Conservation (phyloP, 768 basidiomycete genomes). For the Suillus subluteus region DNA sequence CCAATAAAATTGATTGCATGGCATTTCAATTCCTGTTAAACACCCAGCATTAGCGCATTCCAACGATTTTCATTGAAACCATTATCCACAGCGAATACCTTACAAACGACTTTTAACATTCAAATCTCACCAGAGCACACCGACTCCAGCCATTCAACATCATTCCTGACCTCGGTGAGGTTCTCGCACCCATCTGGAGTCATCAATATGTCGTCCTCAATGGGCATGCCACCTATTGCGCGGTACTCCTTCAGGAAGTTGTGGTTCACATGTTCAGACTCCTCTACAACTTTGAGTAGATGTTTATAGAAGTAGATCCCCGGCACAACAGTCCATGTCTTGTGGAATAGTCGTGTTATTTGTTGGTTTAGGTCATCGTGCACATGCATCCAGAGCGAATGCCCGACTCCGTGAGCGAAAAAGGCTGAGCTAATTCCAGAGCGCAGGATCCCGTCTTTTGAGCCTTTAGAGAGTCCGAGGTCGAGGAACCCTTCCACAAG, state of each 20-base stretch:
- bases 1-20: no score
- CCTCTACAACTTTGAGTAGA: conserved; percentile 36
- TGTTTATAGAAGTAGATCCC: conserved; percentile 87
- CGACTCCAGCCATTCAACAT: conserved; percentile 78
- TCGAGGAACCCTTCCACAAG: conserved; percentile 79
- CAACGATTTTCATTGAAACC: no score
- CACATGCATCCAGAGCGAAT: no score
- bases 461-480: conserved; percentile 82
- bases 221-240: conserved; percentile 85
- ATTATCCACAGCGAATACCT: no score
- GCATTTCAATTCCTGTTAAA: no score
- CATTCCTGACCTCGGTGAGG: conserved; percentile 82
- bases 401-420: conserved; percentile 92
- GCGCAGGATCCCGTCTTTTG: conserved; percentile 48
- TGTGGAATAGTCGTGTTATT: no score
- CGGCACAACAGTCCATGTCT: conserved; percentile 80
- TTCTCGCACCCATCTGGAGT: conserved; percentile 77
- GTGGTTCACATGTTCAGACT: conserved; percentile 40
- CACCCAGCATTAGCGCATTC: no score
- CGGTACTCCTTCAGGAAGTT: conserved; percentile 73
- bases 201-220: conserved; percentile 90
- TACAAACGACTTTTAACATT: conserved; percentile 7
- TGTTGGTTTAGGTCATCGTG: no score
- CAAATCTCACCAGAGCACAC: conserved; percentile 70
- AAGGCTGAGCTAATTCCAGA: conserved; percentile 82